These are phyloP conservation scores for Teratosphaeria pseudoeucalypti DNA, from an alignment of 2,329 filamentous ascomycete species.

Conservation along the genomic window DNA sequence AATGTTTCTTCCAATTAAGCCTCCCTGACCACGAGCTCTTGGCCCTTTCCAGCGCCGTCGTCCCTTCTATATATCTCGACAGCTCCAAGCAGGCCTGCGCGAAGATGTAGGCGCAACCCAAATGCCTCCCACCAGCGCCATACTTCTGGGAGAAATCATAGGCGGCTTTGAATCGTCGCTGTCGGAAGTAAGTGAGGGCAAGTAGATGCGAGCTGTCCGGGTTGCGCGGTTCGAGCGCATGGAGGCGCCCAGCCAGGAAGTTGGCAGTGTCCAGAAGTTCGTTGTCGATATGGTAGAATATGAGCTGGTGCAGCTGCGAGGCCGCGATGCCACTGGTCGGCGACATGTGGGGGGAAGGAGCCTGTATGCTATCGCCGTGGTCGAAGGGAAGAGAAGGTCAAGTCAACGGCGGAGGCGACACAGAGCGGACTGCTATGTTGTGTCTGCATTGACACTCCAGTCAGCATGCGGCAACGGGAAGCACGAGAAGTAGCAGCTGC, in stretches of 20 bases:
- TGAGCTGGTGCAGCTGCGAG: conserved; percentile 52
- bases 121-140: conserved; percentile 60
- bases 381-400: neutral
- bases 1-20: conserved; percentile 69
- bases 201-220: conserved; percentile 74
- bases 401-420: neutral
- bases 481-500: neutral
- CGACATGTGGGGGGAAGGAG: conserved; percentile 37
- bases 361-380: neutral
- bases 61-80: conserved; percentile 70
- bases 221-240: conserved; percentile 71
- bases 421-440: neutral
- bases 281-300: conserved; percentile 77
- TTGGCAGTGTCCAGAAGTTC: conserved; percentile 80
- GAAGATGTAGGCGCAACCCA: conserved; percentile 85
- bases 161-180: conserved; percentile 74
- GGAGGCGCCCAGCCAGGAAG: conserved; percentile 81
- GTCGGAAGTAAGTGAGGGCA: conserved; percentile 71
- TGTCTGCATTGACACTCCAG: neutral
- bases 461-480: neutral
- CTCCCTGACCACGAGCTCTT: conserved; percentile 64
- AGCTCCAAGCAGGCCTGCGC: conserved; percentile 78
- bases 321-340: conserved; percentile 44
- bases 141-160: conserved; percentile 69
- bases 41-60: conserved; percentile 72